Evolutionary conservation across 179 eudicot species (phyloP).

Genomic region (Spergularia azorica): DNA sequence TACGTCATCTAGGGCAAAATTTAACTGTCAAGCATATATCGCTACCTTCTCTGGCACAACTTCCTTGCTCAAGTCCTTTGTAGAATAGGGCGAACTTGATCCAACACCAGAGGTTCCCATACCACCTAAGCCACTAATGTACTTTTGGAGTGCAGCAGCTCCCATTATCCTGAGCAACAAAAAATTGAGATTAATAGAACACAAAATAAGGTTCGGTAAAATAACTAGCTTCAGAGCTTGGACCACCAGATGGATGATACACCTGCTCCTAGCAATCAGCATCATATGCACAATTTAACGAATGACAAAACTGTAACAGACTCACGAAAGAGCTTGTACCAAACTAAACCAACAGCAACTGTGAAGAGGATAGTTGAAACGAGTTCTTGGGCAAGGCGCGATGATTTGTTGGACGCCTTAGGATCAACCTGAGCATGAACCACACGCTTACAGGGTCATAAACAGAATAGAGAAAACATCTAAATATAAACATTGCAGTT

Average conservation of each 20-base stretch:
- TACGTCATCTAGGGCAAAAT: not conserved
- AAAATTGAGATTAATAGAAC: not conserved
- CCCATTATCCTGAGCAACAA: slow-evolving; percentile 71
- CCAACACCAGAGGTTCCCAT: slow-evolving; percentile 94
- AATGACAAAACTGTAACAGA: slow-evolving; percentile 22
- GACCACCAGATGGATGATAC: not conserved
- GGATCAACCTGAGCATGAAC: slow-evolving; percentile 67
- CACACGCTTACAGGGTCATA: not conserved
- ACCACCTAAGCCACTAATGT: slow-evolving; percentile 81
- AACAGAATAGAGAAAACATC: not conserved
- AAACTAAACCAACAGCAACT: slow-evolving; percentile 68
- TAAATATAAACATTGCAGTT: not conserved
- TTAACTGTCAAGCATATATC: not conserved
- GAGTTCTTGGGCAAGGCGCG: slow-evolving; percentile 80
- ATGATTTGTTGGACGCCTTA: slow-evolving; percentile 61
- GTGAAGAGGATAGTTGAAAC: slow-evolving; percentile 75
- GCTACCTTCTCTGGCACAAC: slow-evolving; percentile 87
- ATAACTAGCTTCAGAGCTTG: not conserved
- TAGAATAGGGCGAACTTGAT: slow-evolving; percentile 76
- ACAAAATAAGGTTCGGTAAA: not conserved
- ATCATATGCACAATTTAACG: not conserved
- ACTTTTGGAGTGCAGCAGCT: slow-evolving; percentile 82
- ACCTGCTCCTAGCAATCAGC: not conserved
- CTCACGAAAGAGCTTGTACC: slow-evolving; percentile 61
- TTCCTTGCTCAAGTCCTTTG: slow-evolving; percentile 88